Conservation (phyloP, 106 monocot species). For the Hemerocallis citrina region DNA sequence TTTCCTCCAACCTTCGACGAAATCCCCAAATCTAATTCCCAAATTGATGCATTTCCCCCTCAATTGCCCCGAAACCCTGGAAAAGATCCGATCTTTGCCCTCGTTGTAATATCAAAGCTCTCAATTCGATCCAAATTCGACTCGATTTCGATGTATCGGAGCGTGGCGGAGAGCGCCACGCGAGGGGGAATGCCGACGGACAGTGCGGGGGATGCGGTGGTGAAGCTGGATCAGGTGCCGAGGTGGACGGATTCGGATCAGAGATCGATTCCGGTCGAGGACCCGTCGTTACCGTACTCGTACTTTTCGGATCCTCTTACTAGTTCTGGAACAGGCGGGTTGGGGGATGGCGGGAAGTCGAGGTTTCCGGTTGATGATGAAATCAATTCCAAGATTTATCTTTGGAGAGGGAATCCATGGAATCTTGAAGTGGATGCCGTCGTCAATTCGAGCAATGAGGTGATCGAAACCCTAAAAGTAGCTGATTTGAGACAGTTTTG, state of each 20-base stretch:
- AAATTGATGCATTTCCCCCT: too few species aligned
- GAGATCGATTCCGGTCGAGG: conserved; percentile 16
- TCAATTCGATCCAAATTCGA: too few species aligned
- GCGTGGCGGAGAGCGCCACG: conserved; percentile 19
- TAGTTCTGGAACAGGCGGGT: conserved; percentile 16
- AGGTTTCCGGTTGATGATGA: conserved; percentile 92
- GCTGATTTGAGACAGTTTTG: background rate
- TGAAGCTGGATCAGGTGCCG: conserved; percentile 91
- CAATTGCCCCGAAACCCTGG: too few species aligned
- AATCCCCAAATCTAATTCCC: too few species aligned
- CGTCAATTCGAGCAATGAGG: conserved; percentile 98
- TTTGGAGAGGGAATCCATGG: conserved; percentile 99
- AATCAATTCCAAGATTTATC: conserved; percentile 80
- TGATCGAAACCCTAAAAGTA: too few species aligned
- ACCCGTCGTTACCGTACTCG: conserved; percentile 36
- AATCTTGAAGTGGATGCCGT: conserved; percentile 98
- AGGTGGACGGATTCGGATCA: conserved; percentile 93
- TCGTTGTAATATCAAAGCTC: too few species aligned
- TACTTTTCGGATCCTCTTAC: conserved; percentile 80
- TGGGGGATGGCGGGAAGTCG: conserved; percentile 29
- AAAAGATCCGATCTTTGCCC: too few species aligned
- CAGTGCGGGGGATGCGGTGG: conserved; percentile 44
- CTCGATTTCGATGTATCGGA: conserved; percentile 68
- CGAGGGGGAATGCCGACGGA: conserved; percentile 38
- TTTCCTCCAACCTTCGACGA: too few species aligned